Evolutionary conservation across 2,329 filamentous ascomycete species (phyloP).

Genomic region (Onygena corvina): DNA sequence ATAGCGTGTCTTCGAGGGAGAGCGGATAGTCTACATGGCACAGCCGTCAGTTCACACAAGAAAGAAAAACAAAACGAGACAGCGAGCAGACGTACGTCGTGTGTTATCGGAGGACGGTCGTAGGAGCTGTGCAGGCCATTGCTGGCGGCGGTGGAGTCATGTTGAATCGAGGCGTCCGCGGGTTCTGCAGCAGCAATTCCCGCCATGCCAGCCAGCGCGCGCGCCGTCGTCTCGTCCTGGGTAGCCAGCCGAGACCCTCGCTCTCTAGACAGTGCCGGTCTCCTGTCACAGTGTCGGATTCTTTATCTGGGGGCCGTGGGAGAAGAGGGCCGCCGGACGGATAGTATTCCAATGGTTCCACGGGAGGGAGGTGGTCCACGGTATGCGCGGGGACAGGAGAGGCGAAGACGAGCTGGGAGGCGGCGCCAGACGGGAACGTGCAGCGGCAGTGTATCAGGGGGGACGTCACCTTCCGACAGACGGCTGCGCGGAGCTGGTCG

Average conservation of each 20-base stretch:
- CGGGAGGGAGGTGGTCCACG: neutral
- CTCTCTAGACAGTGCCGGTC: neutral
- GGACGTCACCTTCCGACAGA: neutral
- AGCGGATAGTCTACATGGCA: conserved; percentile 1
- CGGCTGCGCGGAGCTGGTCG: neutral
- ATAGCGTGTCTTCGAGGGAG: conserved; percentile 22
- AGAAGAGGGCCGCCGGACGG: neutral
- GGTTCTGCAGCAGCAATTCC: conserved; percentile 31
- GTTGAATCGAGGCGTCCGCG: conserved; percentile 23
- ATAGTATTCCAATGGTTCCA: neutral
- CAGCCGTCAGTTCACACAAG: neutral
- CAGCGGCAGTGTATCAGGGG: neutral
- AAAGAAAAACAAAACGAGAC: neutral
- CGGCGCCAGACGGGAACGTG: neutral
- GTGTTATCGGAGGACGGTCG: neutral
- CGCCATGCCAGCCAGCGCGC: conserved; percentile 26
- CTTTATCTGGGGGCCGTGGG: neutral
- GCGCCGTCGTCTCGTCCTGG: conserved; percentile 1
- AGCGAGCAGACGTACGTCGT: neutral
- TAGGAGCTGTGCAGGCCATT: neutral
- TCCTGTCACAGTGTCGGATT: neutral
- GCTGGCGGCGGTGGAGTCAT: neutral
- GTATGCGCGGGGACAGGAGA: neutral
- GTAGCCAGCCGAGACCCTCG: neutral
- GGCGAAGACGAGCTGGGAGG: neutral